These are phyloP conservation scores for Hypoxylon perforatum DNA, from an alignment of 495 filamentous ascomycete genomes.

Conservation along the genomic window DNA sequence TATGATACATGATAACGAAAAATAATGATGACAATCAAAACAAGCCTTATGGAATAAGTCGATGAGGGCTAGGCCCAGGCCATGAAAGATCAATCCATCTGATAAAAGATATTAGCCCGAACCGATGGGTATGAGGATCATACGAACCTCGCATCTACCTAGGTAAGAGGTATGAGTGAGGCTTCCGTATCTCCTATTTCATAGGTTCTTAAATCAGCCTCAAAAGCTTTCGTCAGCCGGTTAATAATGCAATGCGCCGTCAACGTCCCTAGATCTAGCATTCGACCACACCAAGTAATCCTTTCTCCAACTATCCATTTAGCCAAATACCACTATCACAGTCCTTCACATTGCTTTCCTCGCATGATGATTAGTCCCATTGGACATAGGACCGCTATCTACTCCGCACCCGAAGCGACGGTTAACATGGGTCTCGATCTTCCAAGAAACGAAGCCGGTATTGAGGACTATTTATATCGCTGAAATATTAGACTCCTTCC, in stretches of 20 bases:
- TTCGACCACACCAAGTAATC: conserved; percentile 5
- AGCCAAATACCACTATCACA: conserved; percentile 35
- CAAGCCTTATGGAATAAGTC: no score
- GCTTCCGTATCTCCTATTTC: not conserved
- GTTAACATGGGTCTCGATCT: conserved; percentile 16
- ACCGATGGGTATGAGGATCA: conserved; percentile 4
- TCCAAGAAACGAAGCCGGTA: conserved; percentile 3
- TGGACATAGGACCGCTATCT: conserved; percentile 13
- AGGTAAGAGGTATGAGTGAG: conserved; percentile 5
- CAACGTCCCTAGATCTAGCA: conserved; percentile 3
- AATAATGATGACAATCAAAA: not conserved
- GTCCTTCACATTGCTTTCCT: not conserved
- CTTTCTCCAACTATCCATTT: conserved; percentile 43
- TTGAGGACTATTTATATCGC: not conserved
- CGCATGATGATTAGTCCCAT: not conserved
- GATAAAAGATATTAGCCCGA: conserved; percentile 6
- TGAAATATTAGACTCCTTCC: conserved; percentile 24
- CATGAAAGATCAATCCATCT: conserved; percentile 9
- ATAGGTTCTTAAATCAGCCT: conserved; percentile 29
- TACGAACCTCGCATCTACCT: conserved; percentile 12
- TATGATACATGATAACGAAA: not conserved
- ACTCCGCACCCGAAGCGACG: conserved; percentile 27
- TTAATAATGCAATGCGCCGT: conserved; percentile 25
- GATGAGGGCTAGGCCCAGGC: not conserved
- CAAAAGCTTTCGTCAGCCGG: conserved; percentile 32